Evolutionary conservation across 2,329 filamentous ascomycete genomes (phyloP), one percentile per base, ranked within the genome.

Genomic region (Fusarium sp.): DNA sequence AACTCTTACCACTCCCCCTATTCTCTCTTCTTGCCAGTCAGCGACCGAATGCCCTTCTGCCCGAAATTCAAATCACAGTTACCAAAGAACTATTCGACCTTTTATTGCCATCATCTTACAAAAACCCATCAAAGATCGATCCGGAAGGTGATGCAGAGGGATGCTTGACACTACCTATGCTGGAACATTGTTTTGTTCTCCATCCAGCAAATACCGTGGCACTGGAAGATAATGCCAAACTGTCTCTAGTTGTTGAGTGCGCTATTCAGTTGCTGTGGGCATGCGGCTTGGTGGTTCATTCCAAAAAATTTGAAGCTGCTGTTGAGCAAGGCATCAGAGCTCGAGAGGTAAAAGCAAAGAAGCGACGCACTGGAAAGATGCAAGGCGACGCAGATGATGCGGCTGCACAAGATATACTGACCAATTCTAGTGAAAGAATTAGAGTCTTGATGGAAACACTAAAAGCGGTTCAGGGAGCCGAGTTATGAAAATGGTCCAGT

Each of bases 191-290:
- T 68, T 93, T 87, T 71, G 80, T 92, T 3, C 85, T 85, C 0
- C 87, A 83, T 63, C 79, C 88, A 0, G 89, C 91, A 1, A 87
- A 84, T 55, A 85, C 82, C 0, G 78, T 82, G 13, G 81, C 79
- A 7, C 73, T 83, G 1, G 82, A 85, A 17, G 89, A 92, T 61
- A 93, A 95, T 66, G 87, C 88, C 25, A 90, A 90, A 71, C 80
- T 93, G 33, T 88, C 88, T 2, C 75, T 93, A 9, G 73, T 90
- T 27, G 76, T 92, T 0, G 91, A 94, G 75, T 80, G 80, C 2
- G 74, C 92, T 45, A 69, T 91, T 27, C 80, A 87, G 41, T 75
- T 87, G 7, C 73, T 84, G 4, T 82, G 79, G 74, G 52, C 54
- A 3, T 68, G 71, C 23, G 73, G 75, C 11, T 65, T 68, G 17